Conservation (phyloP, 2,329 filamentous ascomycete genomes). For the Ascochyta pisi region DNA sequence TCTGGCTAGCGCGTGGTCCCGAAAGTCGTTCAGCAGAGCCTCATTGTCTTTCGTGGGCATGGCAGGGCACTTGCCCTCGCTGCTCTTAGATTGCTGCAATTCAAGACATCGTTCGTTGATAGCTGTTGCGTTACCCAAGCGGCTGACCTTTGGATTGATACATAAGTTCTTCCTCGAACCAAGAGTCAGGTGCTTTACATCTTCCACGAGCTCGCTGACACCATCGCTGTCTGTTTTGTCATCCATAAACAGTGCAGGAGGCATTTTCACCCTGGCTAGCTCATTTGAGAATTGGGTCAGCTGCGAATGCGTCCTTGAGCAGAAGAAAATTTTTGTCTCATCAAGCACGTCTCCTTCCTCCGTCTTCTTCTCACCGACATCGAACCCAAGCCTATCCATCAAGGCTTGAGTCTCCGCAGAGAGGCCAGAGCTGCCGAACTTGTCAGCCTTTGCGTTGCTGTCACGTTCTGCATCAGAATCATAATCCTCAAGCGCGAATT, state of each 20-base stretch:
- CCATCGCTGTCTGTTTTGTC: constrained; percentile 15
- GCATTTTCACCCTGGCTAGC: constrained; percentile 77
- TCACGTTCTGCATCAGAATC: constrained; percentile 66
- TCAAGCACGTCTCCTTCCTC: constrained; percentile 62
- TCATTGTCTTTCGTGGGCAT: constrained; percentile 80
- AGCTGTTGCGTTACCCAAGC: constrained; percentile 72
- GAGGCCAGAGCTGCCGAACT: constrained; percentile 56
- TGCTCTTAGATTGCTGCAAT: constrained; percentile 74
- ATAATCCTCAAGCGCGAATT: constrained; percentile 79
- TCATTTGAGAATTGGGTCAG: constrained; percentile 87
- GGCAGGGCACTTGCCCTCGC: constrained; percentile 74
- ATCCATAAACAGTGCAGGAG: constrained; percentile 65
- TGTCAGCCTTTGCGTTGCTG: constrained; percentile 21
- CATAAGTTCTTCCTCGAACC: constrained; percentile 88
- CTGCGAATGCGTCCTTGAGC: constrained; percentile 91
- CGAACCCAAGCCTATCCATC: constrained; percentile 65
- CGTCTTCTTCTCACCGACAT: constrained; percentile 47
- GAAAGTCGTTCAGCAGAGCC: constrained; percentile 76
- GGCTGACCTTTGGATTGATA: constrained; percentile 83
- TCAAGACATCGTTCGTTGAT: constrained; percentile 96
- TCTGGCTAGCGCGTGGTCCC: constrained; percentile 82
- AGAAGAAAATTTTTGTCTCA: constrained; percentile 86
- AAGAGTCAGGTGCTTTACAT: constrained; percentile 80
- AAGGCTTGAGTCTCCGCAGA: constrained; percentile 78
- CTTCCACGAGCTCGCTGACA: constrained; percentile 56